phyloP scores from a whole-genome alignment of 2,329 filamentous ascomycete species.

The Xylariaceae sp. region DNA sequence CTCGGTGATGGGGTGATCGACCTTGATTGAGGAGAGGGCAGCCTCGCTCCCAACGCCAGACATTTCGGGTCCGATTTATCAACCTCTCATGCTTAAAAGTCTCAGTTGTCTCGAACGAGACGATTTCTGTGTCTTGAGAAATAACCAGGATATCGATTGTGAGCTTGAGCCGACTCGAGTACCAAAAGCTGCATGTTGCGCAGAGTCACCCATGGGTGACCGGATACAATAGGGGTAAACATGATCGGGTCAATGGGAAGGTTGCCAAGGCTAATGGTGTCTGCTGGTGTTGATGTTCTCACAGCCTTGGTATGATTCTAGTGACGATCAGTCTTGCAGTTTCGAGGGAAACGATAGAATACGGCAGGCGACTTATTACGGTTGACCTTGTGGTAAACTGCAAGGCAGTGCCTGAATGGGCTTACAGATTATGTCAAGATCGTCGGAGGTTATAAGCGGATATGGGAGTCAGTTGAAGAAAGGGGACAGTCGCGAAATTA shows the following conservation, averaged over 20 bases:
- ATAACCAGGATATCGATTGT: background rate
- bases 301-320: background rate
- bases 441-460: too few species aligned
- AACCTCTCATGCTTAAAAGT: slow-evolving; percentile 18
- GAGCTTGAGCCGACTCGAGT: background rate
- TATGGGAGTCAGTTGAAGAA: too few species aligned
- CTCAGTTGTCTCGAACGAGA: slow-evolving; percentile 26
- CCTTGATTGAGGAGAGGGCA: slow-evolving; percentile 23
- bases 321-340: background rate
- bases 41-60: slow-evolving; percentile 24
- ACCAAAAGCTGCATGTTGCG: background rate
- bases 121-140: slow-evolving; percentile 11
- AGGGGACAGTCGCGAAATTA: too few species aligned
- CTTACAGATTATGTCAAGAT: too few species aligned
- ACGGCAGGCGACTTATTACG: too few species aligned
- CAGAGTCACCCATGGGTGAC: background rate
- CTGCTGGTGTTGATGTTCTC: slow-evolving; percentile 29
- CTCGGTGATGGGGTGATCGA: slow-evolving; percentile 28
- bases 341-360: background rate
- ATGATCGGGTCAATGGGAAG: slow-evolving; percentile 7
- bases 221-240: slow-evolving; percentile 8
- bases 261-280: slow-evolving; percentile 27
- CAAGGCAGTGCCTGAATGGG: too few species aligned
- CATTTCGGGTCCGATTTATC: slow-evolving; percentile 21
- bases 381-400: too few species aligned